Evolutionary conservation across 1,284 basidiomycete genomes (phyloP), one percentile per base, ranked within the genome.

Genomic region (Calocybe gambosa): DNA sequence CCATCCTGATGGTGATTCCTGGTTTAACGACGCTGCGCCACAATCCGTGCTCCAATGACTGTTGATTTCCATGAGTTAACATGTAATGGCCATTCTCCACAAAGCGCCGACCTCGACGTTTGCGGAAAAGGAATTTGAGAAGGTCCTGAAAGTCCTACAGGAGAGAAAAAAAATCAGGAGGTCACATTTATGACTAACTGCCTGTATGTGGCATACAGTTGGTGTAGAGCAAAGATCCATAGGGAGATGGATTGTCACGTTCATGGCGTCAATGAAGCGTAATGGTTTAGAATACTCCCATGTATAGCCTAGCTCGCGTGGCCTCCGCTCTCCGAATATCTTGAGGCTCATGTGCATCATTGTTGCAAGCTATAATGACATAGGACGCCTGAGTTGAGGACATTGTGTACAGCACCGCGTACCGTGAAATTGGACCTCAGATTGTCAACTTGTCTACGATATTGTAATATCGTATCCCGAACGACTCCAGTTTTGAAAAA

Each of bases 201-300:
- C 19, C 21, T 21, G 19, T 7, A 13, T 37, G 37, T 12, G 15
- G 34, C 18, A 25, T 39, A 49, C 48, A 9, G 19, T 42, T 2
- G 25, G 43, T 2, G 35, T 45, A 33, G 39, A 41, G 19, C 47
- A 49, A n/a, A 49, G 42, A 25, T 49, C 29, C 10, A 49, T 34
- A 5, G 47, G 47, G 15, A 49, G 43, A 2, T 39, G 6, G 12
- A 35, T 21, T 21, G 35, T 28, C 9, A 39, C 16, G 39, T 49
- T 45, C 47, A 49, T 49, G 13, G 47, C 47, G n/a, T 49, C 47
- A 18, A 49, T 45, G 2, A 49, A 29, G 25, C 31, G 43, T 5
- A 50, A 20, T 5, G 44, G 45, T 23, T 43, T 31, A 5, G 44
- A 43, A 23, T 21, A 31, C 19, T 43, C 40, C 48, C 48, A 50